Evolutionary conservation across 306 rosid species (phyloP).

Genomic region (Comarum palustre): DNA sequence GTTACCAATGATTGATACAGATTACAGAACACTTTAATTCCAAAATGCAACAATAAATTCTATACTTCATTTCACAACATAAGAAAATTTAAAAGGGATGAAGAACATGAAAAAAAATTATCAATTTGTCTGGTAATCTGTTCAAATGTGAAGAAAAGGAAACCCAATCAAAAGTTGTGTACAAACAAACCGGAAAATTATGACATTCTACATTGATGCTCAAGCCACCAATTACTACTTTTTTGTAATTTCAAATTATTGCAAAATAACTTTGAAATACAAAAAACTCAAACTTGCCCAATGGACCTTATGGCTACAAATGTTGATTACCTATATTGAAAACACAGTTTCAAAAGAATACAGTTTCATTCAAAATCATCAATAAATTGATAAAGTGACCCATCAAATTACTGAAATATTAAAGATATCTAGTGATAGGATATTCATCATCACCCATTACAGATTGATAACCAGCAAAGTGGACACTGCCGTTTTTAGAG

Average conservation of each 20-base stretch:
- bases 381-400: not conserved
- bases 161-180: not conserved
- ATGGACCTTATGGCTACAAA: not conserved
- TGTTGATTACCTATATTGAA: not conserved
- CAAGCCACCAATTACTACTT: not conserved
- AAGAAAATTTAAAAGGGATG: too few relatives aligned
- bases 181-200: not conserved
- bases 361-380: not conserved
- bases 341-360: not conserved
- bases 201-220: not conserved
- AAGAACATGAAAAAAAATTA: not conserved
- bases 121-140: too few relatives aligned
- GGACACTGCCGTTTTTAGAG: slow-evolving; percentile 58
- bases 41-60: not conserved
- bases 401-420: not conserved
- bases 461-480: slow-evolving; percentile 66
- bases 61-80: not conserved
- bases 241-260: too few relatives aligned
- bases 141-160: not conserved
- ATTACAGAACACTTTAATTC: not conserved
- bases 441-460: slow-evolving; percentile 37
- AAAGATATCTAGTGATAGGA: slow-evolving; percentile 40
- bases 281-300: not conserved
- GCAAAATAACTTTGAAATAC: not conserved
- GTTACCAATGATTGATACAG: slow-evolving; percentile 1